Evolutionary conservation across 805 yeast species (phyloP).

Genomic region (Cyberlindnera subsufficiens): DNA sequence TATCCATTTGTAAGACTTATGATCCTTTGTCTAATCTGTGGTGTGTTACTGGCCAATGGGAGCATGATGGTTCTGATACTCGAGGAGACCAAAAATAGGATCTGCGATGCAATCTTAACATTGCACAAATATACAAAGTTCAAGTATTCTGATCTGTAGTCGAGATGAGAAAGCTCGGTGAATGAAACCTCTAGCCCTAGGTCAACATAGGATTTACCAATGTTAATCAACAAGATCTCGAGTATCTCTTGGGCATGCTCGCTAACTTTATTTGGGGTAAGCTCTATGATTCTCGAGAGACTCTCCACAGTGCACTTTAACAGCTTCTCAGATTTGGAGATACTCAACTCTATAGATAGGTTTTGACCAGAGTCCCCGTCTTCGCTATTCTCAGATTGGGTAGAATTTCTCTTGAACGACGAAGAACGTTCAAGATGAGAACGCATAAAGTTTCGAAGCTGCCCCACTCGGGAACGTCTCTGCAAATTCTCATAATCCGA

Average conservation of each 20-base stretch:
- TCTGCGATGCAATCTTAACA: conserved; percentile 50
- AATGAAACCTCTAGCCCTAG: conserved; percentile 69
- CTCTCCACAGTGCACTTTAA: conserved; percentile 72
- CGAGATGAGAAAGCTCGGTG: conserved; percentile 35
- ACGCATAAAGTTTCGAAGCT: conserved; percentile 53
- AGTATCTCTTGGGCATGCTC: conserved; percentile 60
- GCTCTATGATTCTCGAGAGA: conserved; percentile 68
- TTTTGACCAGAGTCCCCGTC: conserved; percentile 12
- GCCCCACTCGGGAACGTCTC: conserved; percentile 37
- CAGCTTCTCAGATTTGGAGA: conserved; percentile 52
- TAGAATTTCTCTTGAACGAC: conserved; percentile 22
- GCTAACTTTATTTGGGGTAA: conserved; percentile 56
- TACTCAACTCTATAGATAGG: conserved; percentile 22
- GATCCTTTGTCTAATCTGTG: conserved; percentile 52
- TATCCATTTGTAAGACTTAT: conserved; percentile 56
- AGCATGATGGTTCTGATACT: conserved; percentile 69
- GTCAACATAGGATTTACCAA: conserved; percentile 72
- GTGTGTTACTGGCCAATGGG: conserved; percentile 63
- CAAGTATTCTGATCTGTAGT: conserved; percentile 25
- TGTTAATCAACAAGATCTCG: conserved; percentile 59
- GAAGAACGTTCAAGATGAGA: conserved; percentile 40
- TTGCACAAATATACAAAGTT: conserved; percentile 43
- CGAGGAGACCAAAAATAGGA: conserved; percentile 60
- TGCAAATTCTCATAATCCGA: conserved; percentile 25
- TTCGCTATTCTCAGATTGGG: conserved; percentile 1